Conservation (phyloP, 306 rosid genomes). For the Cicer bijugum region DNA sequence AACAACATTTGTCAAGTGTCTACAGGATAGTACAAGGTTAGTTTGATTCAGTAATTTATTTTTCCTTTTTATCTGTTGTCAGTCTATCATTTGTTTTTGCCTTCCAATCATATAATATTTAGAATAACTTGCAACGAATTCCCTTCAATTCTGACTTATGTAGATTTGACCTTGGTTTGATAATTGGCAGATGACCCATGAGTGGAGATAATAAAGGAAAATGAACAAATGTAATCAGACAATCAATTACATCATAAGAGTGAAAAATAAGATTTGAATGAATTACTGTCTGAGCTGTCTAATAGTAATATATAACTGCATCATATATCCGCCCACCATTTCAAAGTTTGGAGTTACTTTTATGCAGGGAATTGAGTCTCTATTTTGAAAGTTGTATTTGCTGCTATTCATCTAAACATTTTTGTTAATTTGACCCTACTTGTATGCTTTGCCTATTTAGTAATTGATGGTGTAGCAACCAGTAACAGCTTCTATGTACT, state of each 20-base stretch:
- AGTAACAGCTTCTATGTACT: constrained; percentile 38
- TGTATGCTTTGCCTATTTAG: constrained; percentile 7
- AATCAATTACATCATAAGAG: constrained; percentile 2
- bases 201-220: neutral
- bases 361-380: neutral
- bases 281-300: neutral
- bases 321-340: too few relatives aligned
- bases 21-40: constrained; percentile 91
- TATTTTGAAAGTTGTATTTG: neutral
- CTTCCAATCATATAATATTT: neutral
- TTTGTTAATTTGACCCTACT: constrained; percentile 6
- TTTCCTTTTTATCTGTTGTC: neutral
- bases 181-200: neutral
- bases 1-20: constrained; percentile 95
- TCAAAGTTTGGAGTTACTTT: neutral
- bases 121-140: neutral
- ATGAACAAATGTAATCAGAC: neutral
- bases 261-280: neutral
- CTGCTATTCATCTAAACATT: neutral
- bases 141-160: constrained; percentile 1
- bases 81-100: constrained; percentile 19
- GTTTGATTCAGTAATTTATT: constrained; percentile 22
- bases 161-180: constrained; percentile 21
- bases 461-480: constrained; percentile 24
- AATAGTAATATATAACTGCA: constrained; percentile 26